Conservation (phyloP, 768 basidiomycete species). For the Trametes coccinea region DNA sequence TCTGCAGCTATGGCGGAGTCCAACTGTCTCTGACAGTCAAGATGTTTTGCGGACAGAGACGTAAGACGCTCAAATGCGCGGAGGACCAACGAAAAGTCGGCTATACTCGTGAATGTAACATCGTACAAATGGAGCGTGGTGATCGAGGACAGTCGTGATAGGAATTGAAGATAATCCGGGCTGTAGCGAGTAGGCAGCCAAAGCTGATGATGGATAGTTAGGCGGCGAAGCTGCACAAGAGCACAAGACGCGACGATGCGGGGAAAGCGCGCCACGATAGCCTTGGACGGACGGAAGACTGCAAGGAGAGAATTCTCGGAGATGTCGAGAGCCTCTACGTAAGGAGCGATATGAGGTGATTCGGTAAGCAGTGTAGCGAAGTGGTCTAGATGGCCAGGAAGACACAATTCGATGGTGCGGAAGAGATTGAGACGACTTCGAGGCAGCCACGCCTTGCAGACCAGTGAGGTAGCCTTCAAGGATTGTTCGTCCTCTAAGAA, state of each 20-base stretch:
- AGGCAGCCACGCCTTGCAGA: slow-evolving; percentile 17
- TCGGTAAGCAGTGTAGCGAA: slow-evolving; percentile 5
- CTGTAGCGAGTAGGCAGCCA: slow-evolving; percentile 18
- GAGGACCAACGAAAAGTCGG: slow-evolving; percentile 15
- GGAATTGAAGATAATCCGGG: slow-evolving; percentile 6
- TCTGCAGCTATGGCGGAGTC: background rate
- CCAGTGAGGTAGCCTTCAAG: slow-evolving; percentile 9
- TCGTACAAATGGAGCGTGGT: slow-evolving; percentile 12
- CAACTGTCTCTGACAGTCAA: slow-evolving; percentile 14
- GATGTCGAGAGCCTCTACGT: slow-evolving; percentile 20
- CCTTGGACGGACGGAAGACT: slow-evolving; percentile 9
- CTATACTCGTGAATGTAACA: slow-evolving; percentile 16
- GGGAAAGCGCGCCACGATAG: slow-evolving; percentile 14
- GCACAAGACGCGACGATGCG: background rate
- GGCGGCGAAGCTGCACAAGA: background rate
- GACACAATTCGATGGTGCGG: slow-evolving; percentile 7
- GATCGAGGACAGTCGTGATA: slow-evolving; percentile 9
- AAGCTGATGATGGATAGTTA: slow-evolving; percentile 7
- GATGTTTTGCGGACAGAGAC: slow-evolving; percentile 1
- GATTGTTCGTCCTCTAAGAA: slow-evolving; percentile 18
- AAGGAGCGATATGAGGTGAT: slow-evolving; percentile 9
- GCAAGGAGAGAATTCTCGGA: slow-evolving; percentile 17
- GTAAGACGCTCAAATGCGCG: slow-evolving; percentile 3
- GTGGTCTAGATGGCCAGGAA: slow-evolving; percentile 7
- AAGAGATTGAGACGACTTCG: slow-evolving; percentile 22